These are phyloP conservation scores for Ascochyta rabiei DNA, from an alignment of 2,329 filamentous ascomycete genomes.

Conservation along the genomic window DNA sequence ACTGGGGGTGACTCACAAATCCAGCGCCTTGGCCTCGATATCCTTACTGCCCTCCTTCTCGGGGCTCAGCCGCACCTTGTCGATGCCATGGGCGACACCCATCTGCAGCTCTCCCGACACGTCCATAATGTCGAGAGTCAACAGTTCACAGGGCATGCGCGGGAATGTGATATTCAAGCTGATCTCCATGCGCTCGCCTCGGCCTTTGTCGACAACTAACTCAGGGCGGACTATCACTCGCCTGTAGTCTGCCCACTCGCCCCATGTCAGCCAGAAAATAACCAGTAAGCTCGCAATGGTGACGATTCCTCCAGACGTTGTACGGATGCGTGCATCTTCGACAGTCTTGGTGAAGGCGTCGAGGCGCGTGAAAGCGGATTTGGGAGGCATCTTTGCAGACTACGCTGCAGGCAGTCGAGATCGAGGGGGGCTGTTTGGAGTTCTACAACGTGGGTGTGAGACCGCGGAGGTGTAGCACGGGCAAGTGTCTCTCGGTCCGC, in stretches of 20 bases:
- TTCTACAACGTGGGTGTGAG: constrained; percentile 16
- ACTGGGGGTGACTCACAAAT: constrained; percentile 42
- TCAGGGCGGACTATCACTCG: constrained; percentile 87
- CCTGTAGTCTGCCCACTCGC: constrained; percentile 95
- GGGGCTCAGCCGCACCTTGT: constrained; percentile 82
- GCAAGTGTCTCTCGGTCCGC: constrained; percentile 17
- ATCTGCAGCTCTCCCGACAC: constrained; percentile 96
- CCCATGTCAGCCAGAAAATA: constrained; percentile 86
- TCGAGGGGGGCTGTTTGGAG: constrained; percentile 2
- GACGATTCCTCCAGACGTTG: constrained; percentile 92
- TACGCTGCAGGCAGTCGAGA: constrained; percentile 13
- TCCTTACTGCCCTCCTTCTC: constrained; percentile 71
- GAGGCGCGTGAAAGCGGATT: constrained; percentile 93
- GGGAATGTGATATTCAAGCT: constrained; percentile 97
- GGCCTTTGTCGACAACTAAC: constrained; percentile 92
- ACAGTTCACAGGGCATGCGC: constrained; percentile 87
- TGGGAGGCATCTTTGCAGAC: constrained; percentile 71
- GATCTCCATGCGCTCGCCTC: constrained; percentile 99
- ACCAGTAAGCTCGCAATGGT: constrained; percentile 89
- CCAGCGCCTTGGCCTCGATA: constrained; percentile 46
- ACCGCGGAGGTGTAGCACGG: constrained; percentile 19
- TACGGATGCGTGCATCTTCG: constrained; percentile 94
- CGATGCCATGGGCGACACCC: constrained; percentile 89
- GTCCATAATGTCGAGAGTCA: constrained; percentile 99
- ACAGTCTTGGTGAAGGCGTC: constrained; percentile 99